Evolutionary conservation across 169 alveolate species (phyloP).

Genomic region (Plasmodium falciparum): DNA sequence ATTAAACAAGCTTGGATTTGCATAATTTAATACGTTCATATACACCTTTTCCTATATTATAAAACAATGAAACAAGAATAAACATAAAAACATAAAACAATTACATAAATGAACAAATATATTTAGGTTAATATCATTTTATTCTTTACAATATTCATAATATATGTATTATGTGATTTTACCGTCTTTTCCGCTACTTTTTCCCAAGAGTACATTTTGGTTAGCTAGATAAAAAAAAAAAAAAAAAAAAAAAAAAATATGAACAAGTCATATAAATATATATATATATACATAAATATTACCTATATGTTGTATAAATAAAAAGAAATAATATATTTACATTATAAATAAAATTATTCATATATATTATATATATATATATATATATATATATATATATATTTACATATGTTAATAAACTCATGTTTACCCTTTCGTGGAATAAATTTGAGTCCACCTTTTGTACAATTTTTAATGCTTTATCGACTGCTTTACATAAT

Average conservation of each 20-base stretch:
- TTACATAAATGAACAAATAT: background rate
- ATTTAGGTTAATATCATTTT: background rate
- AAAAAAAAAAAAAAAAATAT: constrained; percentile 24
- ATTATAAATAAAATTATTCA: too few species aligned
- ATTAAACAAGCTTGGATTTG: constrained; percentile 32
- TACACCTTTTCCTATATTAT: constrained; percentile 64
- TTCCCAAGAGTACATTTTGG: constrained; percentile 86
- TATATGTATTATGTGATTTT: background rate
- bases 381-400: too few species aligned
- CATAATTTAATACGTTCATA: constrained; percentile 43
- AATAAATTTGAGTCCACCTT: constrained; percentile 57
- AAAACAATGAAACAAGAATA: background rate
- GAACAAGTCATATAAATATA: too few species aligned
- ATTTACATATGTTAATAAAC: too few species aligned
- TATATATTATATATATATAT: too few species aligned
- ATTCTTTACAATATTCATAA: background rate
- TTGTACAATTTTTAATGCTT: constrained; percentile 79
- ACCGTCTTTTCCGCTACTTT: constrained; percentile 79
- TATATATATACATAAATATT: background rate
- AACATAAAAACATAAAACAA: background rate
- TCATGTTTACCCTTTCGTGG: constrained; percentile 75
- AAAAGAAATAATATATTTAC: constrained; percentile 1
- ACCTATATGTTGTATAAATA: background rate
- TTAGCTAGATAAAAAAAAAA: constrained; percentile 52
- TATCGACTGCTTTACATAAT: constrained; percentile 80